Base-by-base conservation (phyloP, 2,329 filamentous ascomycete genomes). In the Ambrosiella beaveri region DNA sequence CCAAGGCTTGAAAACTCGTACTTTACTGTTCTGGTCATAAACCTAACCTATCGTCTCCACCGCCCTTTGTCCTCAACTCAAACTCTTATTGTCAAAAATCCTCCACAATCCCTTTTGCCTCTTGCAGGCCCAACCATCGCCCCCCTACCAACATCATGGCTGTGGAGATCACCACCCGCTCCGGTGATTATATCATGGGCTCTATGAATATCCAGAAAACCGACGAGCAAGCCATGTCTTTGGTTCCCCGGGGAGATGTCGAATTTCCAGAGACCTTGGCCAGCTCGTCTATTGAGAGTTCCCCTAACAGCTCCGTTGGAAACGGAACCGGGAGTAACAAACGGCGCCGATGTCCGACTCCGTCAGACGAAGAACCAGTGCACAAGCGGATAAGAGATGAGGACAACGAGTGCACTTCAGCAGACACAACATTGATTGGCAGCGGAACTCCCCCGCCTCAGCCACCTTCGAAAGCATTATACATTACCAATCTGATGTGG, bases 401-500 rank as follows among this genome's bases (percentile, higher is more conserved):
- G 17, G 7, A 36, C 19, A 7, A 19, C 47, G 3, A 35, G 4
- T 35, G 27, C 27, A n/a, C 17, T 36, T 27, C 15, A 19, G 47
- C 15, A 27, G 47, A 51, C 19, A 51, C 47, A 9, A 51, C 47
- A 19, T 11, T 51, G 8, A 19, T 51, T 27, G 47, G n/a, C 27
- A 7, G 8, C 13, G 27, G 47, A 7, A 51, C 17, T 27, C 47
- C 44, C 6, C 77, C 86, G 0, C 70, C 83, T 40, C 86, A 93
- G 68, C 78, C 80, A 19, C 82, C 85, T 4, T 91, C 89, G 2
- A 71, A 80, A 38, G 84, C 87, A 13, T 73, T 97, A 52, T 97
- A 96, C 71, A 93, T 97, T 64, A 84, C 84, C 68, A 85, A 95
- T 65, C 80, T 97, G 57, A 90, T 94, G 81, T 84, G 91, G 52